Conservation (phyloP, 2,329 filamentous ascomycete species). For the Colletotrichum sp. region DNA sequence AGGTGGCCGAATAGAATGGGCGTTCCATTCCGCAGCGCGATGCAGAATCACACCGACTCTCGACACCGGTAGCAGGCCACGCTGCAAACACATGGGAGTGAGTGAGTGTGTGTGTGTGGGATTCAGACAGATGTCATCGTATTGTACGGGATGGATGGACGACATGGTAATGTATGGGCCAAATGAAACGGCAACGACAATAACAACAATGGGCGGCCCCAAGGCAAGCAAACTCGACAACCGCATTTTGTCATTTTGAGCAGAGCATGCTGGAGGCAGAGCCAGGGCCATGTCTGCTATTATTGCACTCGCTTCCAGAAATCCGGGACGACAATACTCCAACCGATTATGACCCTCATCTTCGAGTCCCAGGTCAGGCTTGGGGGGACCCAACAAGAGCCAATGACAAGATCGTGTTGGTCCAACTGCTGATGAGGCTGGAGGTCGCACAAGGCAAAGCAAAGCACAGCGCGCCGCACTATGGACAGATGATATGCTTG, state of each 20-base stretch:
- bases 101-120: background rate
- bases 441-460: background rate
- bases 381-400: background rate
- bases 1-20: background rate
- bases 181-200: background rate
- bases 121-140: background rate
- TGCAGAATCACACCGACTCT: slow-evolving; percentile 17
- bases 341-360: slow-evolving; percentile 1
- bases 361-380: background rate
- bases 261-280: background rate
- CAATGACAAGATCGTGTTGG: slow-evolving; percentile 9
- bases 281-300: background rate
- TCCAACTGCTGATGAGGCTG: slow-evolving; percentile 5
- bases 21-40: background rate
- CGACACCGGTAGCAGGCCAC: background rate
- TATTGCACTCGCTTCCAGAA: slow-evolving; percentile 6
- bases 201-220: background rate
- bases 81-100: slow-evolving; percentile 10
- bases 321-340: slow-evolving; percentile 6
- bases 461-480: background rate
- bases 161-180: background rate
- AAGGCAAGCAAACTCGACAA: background rate
- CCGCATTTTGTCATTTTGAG: background rate
- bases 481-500: background rate
- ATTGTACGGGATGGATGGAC: background rate